Base-by-base conservation (phyloP, 768 basidiomycete genomes). In the Lentinula guzmanii region DNA sequence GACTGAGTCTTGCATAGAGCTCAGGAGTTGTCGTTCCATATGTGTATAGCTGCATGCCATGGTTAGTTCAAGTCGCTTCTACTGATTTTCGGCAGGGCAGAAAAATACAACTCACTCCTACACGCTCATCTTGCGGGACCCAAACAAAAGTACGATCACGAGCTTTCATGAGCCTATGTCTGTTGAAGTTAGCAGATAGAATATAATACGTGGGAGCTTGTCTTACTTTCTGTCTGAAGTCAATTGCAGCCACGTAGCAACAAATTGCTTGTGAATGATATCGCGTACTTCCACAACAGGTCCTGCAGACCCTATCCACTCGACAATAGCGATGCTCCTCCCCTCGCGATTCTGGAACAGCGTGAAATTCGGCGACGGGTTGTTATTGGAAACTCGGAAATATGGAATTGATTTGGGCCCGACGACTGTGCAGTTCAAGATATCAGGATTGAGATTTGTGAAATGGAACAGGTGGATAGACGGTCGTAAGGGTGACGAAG, bases 371-470 rank as follows among this genome's bases (percentile, higher is more conserved):
- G 66, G 68, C 1, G 67, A 66, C 21, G 70, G 71, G n/a, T 71
- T 58, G 48, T 78, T 73, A 15, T 77, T 78, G 37, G 63, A 66
- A 61, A 79, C 48, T 57, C 72, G 74, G 66, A 81, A 81, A 13
- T 70, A 73, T 34, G 75, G 71, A 62, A 73, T 72, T 21, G 71
- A 69, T 42, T 74, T 73, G 0, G 82, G 75, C 0, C 82, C 82
- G 46, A 77, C 60, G 42, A 84, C 75, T 15, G 65, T 70, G 62
- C 76, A 80, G 66, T 81, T 75, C 21, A 80, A 68, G 15, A 83
- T 69, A 28, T 76, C 76, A 4, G 74, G 73, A 57, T 71, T 77
- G 63, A 77, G 70, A 31, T 76, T 69, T n/a, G 72, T 71, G 70
- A 81, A 79, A 10, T 68, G 68, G 66, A 77, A 71, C 4, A 74